A percentile compares a stretch with the other conserved stretches of the same genome.
Evolutionary conservation across 306 rosid genomes (phyloP).

Genomic region (Dalbergia cochinchinensis): DNA sequence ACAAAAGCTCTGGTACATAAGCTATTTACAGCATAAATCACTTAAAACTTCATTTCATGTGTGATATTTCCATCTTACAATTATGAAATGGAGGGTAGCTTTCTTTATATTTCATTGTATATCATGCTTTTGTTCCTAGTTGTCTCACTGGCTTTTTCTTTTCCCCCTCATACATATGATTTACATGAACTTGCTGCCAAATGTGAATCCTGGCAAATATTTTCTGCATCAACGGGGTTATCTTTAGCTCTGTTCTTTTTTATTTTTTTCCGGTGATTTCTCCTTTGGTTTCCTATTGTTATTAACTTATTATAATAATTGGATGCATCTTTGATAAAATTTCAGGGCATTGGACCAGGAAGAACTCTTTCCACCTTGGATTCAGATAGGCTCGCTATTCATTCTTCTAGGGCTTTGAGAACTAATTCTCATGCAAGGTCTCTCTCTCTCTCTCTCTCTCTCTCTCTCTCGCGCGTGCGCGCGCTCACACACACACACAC

Average conservation of each 20-base stretch:
- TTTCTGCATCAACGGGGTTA: slow-evolving; percentile 30
- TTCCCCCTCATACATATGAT: background rate
- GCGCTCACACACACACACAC: background rate
- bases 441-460: slow-evolving; percentile 51
- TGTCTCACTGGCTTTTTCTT: slow-evolving; percentile 3
- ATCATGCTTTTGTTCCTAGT: background rate
- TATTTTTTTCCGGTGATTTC: background rate
- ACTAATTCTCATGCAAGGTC: slow-evolving; percentile 75
- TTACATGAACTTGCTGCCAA: slow-evolving; percentile 22
- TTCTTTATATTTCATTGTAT: slow-evolving; percentile 10
- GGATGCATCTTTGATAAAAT: slow-evolving; percentile 45
- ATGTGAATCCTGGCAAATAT: slow-evolving; percentile 8
- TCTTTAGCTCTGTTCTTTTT: slow-evolving; percentile 12
- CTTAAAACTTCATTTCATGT: slow-evolving; percentile 4
- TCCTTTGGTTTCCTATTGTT: slow-evolving; percentile 16
- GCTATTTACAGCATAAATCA: slow-evolving; percentile 2
- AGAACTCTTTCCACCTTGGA: slow-evolving; percentile 68
- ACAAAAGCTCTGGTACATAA: slow-evolving; percentile 72
- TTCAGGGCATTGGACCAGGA: slow-evolving; percentile 79
- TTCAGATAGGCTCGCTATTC: slow-evolving; percentile 86
- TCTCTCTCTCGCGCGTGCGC: background rate
- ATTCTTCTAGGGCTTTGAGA: slow-evolving; percentile 89
- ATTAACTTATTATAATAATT: slow-evolving; percentile 33
- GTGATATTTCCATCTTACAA: slow-evolving; percentile 19
- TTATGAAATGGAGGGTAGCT: slow-evolving; percentile 12